Base-by-base conservation (phyloP, 2,329 filamentous ascomycete species). In the Chalaropsis thielavioides region DNA sequence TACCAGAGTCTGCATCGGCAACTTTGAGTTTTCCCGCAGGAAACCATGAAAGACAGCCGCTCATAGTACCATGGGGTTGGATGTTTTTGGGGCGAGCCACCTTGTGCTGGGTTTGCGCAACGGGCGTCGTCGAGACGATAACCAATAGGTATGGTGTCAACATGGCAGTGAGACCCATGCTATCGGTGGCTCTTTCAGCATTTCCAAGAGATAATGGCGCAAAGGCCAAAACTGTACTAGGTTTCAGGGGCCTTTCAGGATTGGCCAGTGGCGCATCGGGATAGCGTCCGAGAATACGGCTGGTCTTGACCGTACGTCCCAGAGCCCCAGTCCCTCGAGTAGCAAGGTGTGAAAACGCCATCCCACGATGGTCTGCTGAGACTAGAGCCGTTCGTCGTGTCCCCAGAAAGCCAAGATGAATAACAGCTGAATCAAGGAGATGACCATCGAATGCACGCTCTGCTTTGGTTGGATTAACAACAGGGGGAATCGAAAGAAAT, bases 281-380 rank as follows among this genome's bases (percentile, higher is more conserved):
- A 75, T 99, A 99, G 62, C 94, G 84, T 6, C 95, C 94, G 5
- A 99, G 77, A 67, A 99, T 92, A 67, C 95, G 83, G 1, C 89
- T 92, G 0, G 90, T 95, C 76, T 90, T 96, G 59, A 99, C 88
- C 0, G 85, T 87, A 66, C 94, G 83, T 5, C 88, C 91, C 24
- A 99, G 81, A 27, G 91, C 83, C 2, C 94, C 94, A 44, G 95
- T 87, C 1, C 94, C 95, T 70, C 95, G 82, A 10, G 90, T 95
- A 10, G 94, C 95, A 10, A 99, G 81, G 75, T 99, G 95, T 2
- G 94, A 96, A 74, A 99, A 99, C 0, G 94, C 92, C 95, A 99
- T 99, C 22, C 95, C 94, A 61, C 84, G 84, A 71, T 95, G 89
- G 74, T 99, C 92, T 1, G 94, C 94, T 3, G 94, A 99, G 11